phyloP scores from a whole-genome alignment of 148 eudicot species.

The Camellia granthamiana region DNA sequence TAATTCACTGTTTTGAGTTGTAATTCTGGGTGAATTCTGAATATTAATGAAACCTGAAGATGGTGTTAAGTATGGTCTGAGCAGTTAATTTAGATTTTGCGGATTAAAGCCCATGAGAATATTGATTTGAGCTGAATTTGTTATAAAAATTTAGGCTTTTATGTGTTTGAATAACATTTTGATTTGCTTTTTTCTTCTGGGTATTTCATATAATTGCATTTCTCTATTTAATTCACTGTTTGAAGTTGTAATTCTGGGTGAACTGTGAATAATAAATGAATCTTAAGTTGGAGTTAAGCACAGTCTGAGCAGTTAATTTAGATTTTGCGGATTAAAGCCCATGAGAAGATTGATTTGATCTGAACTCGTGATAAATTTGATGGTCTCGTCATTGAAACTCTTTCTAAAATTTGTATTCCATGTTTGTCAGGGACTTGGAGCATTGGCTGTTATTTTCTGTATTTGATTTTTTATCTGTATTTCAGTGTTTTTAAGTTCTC shows the following conservation, averaged over 20 bases:
- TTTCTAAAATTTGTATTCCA: conserved; percentile 2
- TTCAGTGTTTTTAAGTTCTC: background rate
- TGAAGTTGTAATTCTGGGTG: background rate
- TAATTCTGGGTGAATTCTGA: background rate
- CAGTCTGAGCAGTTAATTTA: background rate
- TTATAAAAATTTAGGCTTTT: background rate
- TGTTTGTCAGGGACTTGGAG: conserved; percentile 1
- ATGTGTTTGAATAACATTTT: background rate
- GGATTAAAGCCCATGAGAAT: background rate
- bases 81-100: background rate
- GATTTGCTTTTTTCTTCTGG: background rate
- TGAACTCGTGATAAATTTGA: background rate
- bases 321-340: background rate
- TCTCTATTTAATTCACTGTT: background rate
- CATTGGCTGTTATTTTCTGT: background rate
- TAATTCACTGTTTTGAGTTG: background rate
- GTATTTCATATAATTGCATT: background rate
- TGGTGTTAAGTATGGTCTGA: background rate
- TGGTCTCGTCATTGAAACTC: background rate
- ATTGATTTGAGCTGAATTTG: background rate
- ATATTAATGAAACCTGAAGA: background rate
- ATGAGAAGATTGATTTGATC: background rate
- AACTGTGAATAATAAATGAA: background rate
- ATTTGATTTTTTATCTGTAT: background rate
- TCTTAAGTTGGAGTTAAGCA: background rate